phyloP scores from a whole-genome alignment of 768 basidiomycete species.

The Sarcodon sp. region DNA sequence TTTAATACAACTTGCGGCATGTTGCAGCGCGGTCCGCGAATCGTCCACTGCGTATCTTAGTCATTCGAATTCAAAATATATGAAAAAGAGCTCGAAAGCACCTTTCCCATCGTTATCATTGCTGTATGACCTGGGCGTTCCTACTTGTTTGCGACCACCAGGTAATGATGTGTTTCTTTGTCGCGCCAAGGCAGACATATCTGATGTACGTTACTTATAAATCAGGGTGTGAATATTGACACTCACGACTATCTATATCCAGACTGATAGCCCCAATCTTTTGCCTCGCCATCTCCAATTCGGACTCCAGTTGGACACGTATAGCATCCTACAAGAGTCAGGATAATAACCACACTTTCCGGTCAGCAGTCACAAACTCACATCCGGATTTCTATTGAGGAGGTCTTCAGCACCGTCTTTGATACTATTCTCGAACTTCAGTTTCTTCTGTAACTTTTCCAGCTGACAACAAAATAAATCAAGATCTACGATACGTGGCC shows the following conservation, averaged over 20 bases:
- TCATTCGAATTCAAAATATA: too few relatives aligned
- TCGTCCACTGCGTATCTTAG: slow-evolving; percentile 33
- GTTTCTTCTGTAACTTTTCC: slow-evolving; percentile 48
- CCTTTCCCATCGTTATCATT: too few relatives aligned
- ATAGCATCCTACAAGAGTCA: slow-evolving; percentile 37
- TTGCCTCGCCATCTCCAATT: slow-evolving; percentile 60
- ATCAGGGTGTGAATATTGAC: too few relatives aligned
- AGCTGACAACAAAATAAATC: slow-evolving; percentile 22
- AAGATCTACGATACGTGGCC: not conserved
- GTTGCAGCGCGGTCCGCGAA: slow-evolving; percentile 58
- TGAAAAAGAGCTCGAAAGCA: too few relatives aligned
- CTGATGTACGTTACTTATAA: not conserved
- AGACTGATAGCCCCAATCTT: slow-evolving; percentile 56
- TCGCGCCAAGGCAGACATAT: not conserved
- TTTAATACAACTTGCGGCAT: slow-evolving; percentile 45
- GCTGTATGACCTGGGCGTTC: too few relatives aligned
- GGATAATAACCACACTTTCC: not conserved
- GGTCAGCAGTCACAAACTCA: slow-evolving; percentile 15
- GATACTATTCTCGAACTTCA: slow-evolving; percentile 70
- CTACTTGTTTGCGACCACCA: too few relatives aligned
- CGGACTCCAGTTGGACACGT: slow-evolving; percentile 59
- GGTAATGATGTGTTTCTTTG: not conserved
- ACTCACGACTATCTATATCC: slow-evolving; percentile 44
- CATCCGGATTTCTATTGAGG: slow-evolving; percentile 51
- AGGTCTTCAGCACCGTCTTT: slow-evolving; percentile 90